Percentiles rank a stretch among this genome's conserved stretches.
phyloP scores from a whole-genome alignment of 495 filamentous ascomycete genomes.

The Neurospora tetraspora region DNA sequence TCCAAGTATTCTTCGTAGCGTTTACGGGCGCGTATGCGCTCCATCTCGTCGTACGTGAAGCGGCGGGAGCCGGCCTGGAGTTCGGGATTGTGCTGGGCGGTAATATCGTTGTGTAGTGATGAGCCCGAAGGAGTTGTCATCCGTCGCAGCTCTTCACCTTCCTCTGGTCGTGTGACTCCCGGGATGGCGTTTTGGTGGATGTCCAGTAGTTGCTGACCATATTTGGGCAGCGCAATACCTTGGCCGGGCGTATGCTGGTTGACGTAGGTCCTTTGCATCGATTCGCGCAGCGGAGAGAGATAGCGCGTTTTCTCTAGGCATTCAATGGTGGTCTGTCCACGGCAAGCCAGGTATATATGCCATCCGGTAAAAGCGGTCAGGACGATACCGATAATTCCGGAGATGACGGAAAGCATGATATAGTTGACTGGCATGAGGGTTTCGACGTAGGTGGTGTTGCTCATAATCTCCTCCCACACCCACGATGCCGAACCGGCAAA shows the following conservation, averaged over 20 bases:
- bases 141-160: conserved; percentile 52
- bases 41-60: conserved; percentile 55
- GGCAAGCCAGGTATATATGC: conserved; percentile 75
- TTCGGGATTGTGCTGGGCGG: conserved; percentile 30
- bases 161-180: conserved; percentile 66
- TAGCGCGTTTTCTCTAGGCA: conserved; percentile 91
- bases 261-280: conserved; percentile 50
- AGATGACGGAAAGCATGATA: conserved; percentile 73
- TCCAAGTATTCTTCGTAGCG: conserved; percentile 84
- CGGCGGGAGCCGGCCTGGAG: conserved; percentile 41
- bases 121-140: conserved; percentile 4
- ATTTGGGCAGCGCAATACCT: conserved; percentile 46
- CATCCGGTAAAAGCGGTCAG: conserved; percentile 82
- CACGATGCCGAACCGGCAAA: conserved; percentile 63
- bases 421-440: conserved; percentile 81
- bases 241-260: conserved; percentile 39
- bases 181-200: conserved; percentile 79
- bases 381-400: conserved; percentile 85
- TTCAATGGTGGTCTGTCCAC: conserved; percentile 87
- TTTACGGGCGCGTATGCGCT: conserved; percentile 55
- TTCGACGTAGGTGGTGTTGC: conserved; percentile 48
- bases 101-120: not conserved
- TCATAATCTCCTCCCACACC: conserved; percentile 73
- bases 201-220: conserved; percentile 66
- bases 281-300: conserved; percentile 63